Base-by-base conservation (phyloP, 2,329 filamentous ascomycete species). In the Trichoderma arundinaceum region DNA sequence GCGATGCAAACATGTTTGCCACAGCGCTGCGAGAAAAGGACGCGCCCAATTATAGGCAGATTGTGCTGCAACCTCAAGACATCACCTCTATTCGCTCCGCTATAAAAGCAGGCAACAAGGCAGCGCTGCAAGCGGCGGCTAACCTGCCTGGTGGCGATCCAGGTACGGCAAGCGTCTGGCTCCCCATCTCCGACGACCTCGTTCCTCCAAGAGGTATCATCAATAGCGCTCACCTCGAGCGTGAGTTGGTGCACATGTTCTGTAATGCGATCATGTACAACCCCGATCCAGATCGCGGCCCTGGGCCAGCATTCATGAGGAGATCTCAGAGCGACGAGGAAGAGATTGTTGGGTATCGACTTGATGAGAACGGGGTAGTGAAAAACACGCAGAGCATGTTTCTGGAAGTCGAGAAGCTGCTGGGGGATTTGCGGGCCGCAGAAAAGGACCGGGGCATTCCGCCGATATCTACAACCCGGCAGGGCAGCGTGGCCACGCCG, bases 221-320 rank as follows among this genome's bases (percentile, higher is more conserved):
- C 77, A 98, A 98, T 77, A 94, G 91, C 58, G 88, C 90, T 1
- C 95, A 98, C 76, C 84, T 98, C 15, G 94, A 98, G 77, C 92
- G 93, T 70, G 94, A 98, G 76, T 82, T 98, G 10, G 92, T 96
- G 72, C 91, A 96, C 72, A 97, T 98, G 92, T 97, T 98, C 76
- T 92, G 93, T 70, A 98, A 98, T 73, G 94, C 95, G 17, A 91
- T 97, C 77, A 98, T 99, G 95, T 99, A 97, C 82, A 98, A 98
- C 72, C 89, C 91, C 0, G 92, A 96, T 68, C 88, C 90, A 0
- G 83, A 91, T 70, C 86, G 89, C 32, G 90, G 90, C 0, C 87
- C 90, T 9, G 90, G 90, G 0, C 81, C 84, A 1, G 80, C 83
- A 0, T 91, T 93, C 69, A 76, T 86, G 72, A 78, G 80, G 64